Conservation (phyloP, 1,284 basidiomycete species). For the Moniliophthora roreri region DNA sequence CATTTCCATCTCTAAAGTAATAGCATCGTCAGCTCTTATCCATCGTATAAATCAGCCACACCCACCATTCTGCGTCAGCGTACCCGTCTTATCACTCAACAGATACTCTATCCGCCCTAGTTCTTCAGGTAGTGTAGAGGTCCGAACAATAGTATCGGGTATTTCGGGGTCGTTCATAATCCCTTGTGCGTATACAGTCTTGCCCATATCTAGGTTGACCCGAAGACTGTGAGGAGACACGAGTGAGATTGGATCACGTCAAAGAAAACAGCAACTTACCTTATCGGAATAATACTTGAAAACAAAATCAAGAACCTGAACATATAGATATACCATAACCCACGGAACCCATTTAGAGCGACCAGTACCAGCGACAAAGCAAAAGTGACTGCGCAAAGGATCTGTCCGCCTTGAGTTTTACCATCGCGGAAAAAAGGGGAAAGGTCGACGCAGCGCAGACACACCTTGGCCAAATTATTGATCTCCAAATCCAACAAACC, state of each 20-base stretch:
- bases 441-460: slow-evolving; percentile 7
- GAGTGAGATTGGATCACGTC: background rate
- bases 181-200: slow-evolving; percentile 95
- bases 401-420: slow-evolving; percentile 59
- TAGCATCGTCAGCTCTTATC: background rate
- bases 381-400: slow-evolving; percentile 93
- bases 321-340: slow-evolving; percentile 95
- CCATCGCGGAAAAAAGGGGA: too few species aligned
- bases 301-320: slow-evolving; percentile 98
- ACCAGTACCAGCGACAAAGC: slow-evolving; percentile 89
- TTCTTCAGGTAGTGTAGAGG: slow-evolving; percentile 96
- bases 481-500: slow-evolving; percentile 94
- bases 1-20: slow-evolving; percentile 90
- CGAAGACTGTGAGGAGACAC: slow-evolving; percentile 63
- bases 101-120: slow-evolving; percentile 96
- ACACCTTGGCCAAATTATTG: slow-evolving; percentile 91
- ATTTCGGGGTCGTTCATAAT: slow-evolving; percentile 95
- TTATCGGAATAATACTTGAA: slow-evolving; percentile 98
- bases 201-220: slow-evolving; percentile 99
- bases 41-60: slow-evolving; percentile 6
- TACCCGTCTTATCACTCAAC: slow-evolving; percentile 97
- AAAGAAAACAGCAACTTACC: slow-evolving; percentile 55
- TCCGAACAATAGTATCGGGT: slow-evolving; percentile 93
- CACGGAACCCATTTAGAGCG: slow-evolving; percentile 94
- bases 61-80: slow-evolving; percentile 94